These are phyloP conservation scores for Ceratobasidium sp. DNA, from an alignment of 1,284 basidiomycete species.

Conservation along the genomic window DNA sequence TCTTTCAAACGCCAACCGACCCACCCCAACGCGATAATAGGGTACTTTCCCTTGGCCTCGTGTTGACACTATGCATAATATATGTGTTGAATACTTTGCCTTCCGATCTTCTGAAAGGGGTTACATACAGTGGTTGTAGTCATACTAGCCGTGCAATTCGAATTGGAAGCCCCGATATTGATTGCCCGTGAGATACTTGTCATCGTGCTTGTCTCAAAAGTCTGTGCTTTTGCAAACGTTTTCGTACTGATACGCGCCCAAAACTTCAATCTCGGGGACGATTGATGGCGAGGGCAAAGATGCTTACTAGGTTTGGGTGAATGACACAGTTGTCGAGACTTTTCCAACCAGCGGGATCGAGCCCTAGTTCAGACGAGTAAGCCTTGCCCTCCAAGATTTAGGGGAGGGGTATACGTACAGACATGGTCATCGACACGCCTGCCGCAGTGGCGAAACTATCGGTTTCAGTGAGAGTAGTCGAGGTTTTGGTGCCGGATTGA, in stretches of 20 bases:
- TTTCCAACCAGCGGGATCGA: neutral
- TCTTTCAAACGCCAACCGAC: slow-evolving; percentile 4
- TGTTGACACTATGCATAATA: neutral
- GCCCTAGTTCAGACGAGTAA: neutral
- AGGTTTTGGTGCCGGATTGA: neutral
- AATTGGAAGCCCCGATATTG: neutral
- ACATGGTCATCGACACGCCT: neutral
- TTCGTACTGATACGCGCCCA: neutral
- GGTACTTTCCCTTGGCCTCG: neutral
- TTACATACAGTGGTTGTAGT: neutral
- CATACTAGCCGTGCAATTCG: neutral
- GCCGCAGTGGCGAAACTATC: neutral
- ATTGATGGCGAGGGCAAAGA: neutral
- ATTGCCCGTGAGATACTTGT: neutral
- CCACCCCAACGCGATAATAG: neutral
- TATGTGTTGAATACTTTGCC: neutral
- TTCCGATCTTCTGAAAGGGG: neutral
- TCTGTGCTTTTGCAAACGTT: neutral
- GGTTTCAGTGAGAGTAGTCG: neutral
- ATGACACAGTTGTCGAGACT: neutral
- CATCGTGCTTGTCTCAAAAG: neutral
- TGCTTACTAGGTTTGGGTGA: neutral
- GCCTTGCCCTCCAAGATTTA: neutral
- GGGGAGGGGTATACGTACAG: neutral
- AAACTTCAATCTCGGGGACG: neutral